Evolutionary conservation across 73 alveolate genomes (phyloP).

Genomic region (Paramecium pentaurelia): DNA sequence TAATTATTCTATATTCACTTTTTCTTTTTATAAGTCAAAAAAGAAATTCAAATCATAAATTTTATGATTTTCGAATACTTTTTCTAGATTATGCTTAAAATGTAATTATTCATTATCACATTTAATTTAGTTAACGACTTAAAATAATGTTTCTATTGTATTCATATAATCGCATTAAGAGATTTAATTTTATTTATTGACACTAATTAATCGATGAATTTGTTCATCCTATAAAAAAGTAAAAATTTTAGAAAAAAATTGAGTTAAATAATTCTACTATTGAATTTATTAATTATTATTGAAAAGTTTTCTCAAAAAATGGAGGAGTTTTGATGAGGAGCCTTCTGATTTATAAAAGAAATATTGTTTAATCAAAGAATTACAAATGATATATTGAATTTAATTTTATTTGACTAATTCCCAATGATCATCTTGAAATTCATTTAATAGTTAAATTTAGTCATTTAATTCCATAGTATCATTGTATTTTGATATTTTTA

Average conservation of each 20-base stretch:
- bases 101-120: not conserved
- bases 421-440: not conserved
- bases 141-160: not conserved
- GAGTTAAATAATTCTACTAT: not conserved
- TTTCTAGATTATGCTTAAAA: not conserved
- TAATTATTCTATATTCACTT: not conserved
- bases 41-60: not conserved
- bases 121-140: not conserved
- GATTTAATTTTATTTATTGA: not conserved
- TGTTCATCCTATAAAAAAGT: not conserved
- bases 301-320: not conserved
- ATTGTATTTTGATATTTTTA: not conserved
- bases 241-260: no score
- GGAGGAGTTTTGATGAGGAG: not conserved
- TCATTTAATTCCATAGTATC: not conserved
- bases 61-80: not conserved
- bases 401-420: not conserved
- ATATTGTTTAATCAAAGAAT: not conserved
- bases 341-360: not conserved
- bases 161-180: not conserved
- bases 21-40: not conserved
- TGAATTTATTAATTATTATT: not conserved
- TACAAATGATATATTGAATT: not conserved
- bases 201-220: not conserved
- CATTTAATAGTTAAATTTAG: not conserved